Base-by-base conservation (phyloP, 345 rosid species). In the Pistacia vera region DNA sequence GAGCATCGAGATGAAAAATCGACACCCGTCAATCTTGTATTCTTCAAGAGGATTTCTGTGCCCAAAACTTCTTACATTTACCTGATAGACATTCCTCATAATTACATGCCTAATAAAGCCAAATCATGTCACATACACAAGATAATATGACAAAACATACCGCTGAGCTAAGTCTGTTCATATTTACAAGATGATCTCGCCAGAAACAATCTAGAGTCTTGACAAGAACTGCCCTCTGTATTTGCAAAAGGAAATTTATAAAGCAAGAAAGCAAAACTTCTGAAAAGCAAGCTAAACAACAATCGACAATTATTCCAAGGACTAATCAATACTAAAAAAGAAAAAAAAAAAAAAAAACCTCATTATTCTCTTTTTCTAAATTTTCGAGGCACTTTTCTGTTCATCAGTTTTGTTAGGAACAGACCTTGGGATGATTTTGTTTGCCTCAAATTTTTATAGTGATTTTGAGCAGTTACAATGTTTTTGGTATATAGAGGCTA, bases 11-110 rank as follows among this genome's bases (percentile, higher is more conserved):
- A 95, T 95, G 86, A 95, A 95, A 85, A 93, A 95, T 20, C 97
- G 88, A 75, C 94, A 93, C 25, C 98, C 98, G 59, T 95, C 98
- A 52, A 95, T 95, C 84, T 95, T 95, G 83, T 95, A 95, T 79
- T 95, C 98, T 87, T 95, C 98, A 4, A 93, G 98, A 81, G 98
- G 98, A 85, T 95, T 93, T 75, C 98, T 88, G 82, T 93, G 97
- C 58, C 97, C 98, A 75, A 95, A 95, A 83, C 98, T 91, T 87
- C 98, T 81, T 5, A 93, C 97, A 67, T 93, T 91, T 61, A 95
- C 97, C 98, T 95, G 82, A 73, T 33, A 83, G 57, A 73, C 30
- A 51, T 71, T 66, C 68, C 13, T 30, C 63, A 73, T 79, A 63
- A 84, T 77, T 62, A 76, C 68, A 48, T 68, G 66, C 77, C 68